Conservation (phyloP, 1,284 basidiomycete genomes). For the Ustilago shanxiensis region DNA sequence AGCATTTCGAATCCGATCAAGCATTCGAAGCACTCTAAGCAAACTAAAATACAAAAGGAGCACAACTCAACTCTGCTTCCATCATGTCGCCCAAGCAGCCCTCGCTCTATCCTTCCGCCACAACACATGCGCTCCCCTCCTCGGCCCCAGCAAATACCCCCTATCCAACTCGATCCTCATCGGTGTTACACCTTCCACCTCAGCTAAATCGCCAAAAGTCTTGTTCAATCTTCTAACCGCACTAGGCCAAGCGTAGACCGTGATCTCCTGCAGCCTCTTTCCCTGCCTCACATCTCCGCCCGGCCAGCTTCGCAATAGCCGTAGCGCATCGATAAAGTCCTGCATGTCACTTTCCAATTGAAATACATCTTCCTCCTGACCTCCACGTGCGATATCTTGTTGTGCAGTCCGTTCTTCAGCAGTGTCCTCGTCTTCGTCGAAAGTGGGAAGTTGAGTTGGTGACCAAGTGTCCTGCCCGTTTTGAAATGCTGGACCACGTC, state of each 20-base stretch:
- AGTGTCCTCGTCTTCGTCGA: conserved; percentile 8
- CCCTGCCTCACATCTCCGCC: conserved; percentile 27
- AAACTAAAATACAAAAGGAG: conserved; percentile 1
- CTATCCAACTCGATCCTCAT: conserved; percentile 34
- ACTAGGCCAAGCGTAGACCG: conserved; percentile 43
- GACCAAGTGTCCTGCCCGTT: conserved; percentile 32
- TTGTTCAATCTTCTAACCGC: conserved; percentile 29
- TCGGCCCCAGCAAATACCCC: conserved; percentile 44
- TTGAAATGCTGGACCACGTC: conserved; percentile 32
- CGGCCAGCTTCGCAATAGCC: conserved; percentile 36
- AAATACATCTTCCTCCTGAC: conserved; percentile 22
- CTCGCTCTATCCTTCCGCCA: conserved; percentile 45
- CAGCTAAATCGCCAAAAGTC: conserved; percentile 9
- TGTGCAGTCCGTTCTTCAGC: conserved; percentile 15
- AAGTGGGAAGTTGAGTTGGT: conserved; percentile 30
- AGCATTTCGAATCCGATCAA: background rate
- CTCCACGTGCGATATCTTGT: conserved; percentile 16
- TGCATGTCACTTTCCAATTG: conserved; percentile 42
- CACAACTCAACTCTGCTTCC: background rate
- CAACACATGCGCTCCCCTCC: conserved; percentile 45
- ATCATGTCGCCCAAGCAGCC: conserved; percentile 34
- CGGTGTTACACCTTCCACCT: conserved; percentile 1
- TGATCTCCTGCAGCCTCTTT: conserved; percentile 26
- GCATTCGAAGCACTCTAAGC: background rate
- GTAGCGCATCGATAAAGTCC: conserved; percentile 42